Evolutionary conservation across 2,329 filamentous ascomycete species (phyloP), one percentile per base, ranked within the genome.

Genomic region (Colletotrichum musicola): DNA sequence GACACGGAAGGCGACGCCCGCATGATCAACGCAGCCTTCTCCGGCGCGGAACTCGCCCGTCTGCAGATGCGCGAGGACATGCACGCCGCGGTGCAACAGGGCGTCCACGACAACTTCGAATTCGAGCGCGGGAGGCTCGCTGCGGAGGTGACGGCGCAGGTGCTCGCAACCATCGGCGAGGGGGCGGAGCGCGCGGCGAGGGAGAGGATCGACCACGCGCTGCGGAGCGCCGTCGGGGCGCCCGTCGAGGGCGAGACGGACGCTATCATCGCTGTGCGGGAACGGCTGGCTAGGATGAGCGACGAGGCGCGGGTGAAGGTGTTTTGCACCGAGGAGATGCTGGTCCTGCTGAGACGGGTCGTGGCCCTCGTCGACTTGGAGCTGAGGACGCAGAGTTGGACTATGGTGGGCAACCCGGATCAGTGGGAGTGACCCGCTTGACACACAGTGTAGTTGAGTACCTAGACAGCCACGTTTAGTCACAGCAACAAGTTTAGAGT

Each of bases 281-380:
- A 68, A 54, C n/a, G 62, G 61, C 7, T 68, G 22, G 25, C n/a
- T 22, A 47, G 49, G 16, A 55, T 68, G 65, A 55, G 65, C 3
- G 22, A 59, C 4, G 55, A 55, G 22, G 65, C n/a, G n/a, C 22
- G 40, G 6, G 40, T 38, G 14, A 38, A 47, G 18, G 47, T 68
- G 30, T 65, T 68, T 44, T 68, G 65, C n/a, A 68, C 62, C n/a
- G 16, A 40, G 18, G 65, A 68, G 40, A 64, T 68, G 61, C 13
- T 64, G 7, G 30, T 14, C 14, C 3, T 68, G 9, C 12, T 68
- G 10, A 59, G 40, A 18, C n/a, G 40, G 49, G 4, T 65, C 27
- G 18, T 49, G 0, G 20, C 6, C 1, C 2, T 55, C 30, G 49
- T 65, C 0, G 65, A 65, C 20, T 9, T n/a, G 14, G 65, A 64